Percentiles rank a stretch among this genome's conserved stretches.
Conservation (phyloP, 257 asterid species). For the Paulownia fortunei region DNA sequence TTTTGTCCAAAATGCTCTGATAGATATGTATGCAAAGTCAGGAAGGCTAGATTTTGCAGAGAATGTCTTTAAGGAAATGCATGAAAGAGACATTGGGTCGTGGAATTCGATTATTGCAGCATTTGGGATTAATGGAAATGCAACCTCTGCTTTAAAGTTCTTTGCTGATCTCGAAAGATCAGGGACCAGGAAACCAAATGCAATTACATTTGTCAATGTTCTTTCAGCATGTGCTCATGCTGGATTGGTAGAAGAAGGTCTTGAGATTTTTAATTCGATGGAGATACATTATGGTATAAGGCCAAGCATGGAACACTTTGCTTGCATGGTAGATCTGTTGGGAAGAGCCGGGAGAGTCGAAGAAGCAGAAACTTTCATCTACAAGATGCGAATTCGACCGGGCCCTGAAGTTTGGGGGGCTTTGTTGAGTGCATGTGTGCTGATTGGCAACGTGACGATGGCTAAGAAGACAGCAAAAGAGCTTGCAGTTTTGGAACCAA, state of each 20-base stretch:
- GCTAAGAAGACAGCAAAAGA: conserved; percentile 53
- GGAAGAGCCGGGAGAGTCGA: conserved; percentile 50
- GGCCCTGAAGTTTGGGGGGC: conserved; percentile 52
- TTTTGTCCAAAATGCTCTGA: conserved; percentile 53
- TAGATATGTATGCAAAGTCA: conserved; percentile 58
- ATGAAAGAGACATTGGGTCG: conserved; percentile 44
- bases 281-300: conserved; percentile 26
- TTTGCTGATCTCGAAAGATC: conserved; percentile 26
- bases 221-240: conserved; percentile 56
- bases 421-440: conserved; percentile 41
- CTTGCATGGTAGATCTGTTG: conserved; percentile 55
- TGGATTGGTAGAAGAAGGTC: conserved; percentile 47
- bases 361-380: conserved; percentile 46
- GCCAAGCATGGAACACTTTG: conserved; percentile 43
- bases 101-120: conserved; percentile 59
- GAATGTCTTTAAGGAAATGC: conserved; percentile 47
- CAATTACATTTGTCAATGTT: conserved; percentile 42
- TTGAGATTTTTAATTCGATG: conserved; percentile 41
- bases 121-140: conserved; percentile 49
- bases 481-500: conserved; percentile 42
- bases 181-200: conserved; percentile 31
- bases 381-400: conserved; percentile 33
- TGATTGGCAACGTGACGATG: conserved; percentile 23
- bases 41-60: conserved; percentile 46
- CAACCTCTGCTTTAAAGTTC: conserved; percentile 32